These are phyloP conservation scores for Chaetomium strumarium DNA, from an alignment of 2,329 filamentous ascomycete species.

Conservation along the genomic window DNA sequence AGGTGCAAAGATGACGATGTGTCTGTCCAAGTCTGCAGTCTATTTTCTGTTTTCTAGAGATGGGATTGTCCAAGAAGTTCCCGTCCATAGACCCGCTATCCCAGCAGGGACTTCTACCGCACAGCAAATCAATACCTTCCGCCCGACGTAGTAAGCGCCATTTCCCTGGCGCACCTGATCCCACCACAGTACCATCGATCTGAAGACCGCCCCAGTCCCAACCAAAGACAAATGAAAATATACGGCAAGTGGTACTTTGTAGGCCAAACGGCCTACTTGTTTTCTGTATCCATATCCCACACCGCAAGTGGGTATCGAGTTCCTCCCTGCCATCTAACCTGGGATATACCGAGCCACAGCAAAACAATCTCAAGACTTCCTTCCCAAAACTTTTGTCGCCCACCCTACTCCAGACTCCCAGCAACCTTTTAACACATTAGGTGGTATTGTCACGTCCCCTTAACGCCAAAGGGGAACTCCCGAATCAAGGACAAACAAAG, in stretches of 20 bases:
- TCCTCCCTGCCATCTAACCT: neutral
- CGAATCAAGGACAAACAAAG: slow-evolving; percentile 9
- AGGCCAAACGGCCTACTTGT: neutral
- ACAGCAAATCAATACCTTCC: neutral
- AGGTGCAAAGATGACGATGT: neutral
- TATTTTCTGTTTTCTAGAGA: slow-evolving; percentile 13
- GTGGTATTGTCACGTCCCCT: slow-evolving; percentile 4
- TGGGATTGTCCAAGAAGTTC: slow-evolving; percentile 18
- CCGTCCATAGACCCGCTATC: slow-evolving; percentile 17
- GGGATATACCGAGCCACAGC: neutral
- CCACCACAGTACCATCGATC: slow-evolving; percentile 6
- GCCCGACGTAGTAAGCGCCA: neutral
- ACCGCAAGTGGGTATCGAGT: neutral
- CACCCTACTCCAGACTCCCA: slow-evolving; percentile 11
- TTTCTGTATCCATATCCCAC: neutral
- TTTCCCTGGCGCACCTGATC: slow-evolving; percentile 4
- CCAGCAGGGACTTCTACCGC: slow-evolving; percentile 13
- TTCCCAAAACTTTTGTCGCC: slow-evolving; percentile 6
- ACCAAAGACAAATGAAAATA: slow-evolving; percentile 5
- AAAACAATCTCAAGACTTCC: slow-evolving; percentile 4
- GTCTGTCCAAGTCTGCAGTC: neutral
- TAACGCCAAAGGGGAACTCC: slow-evolving; percentile 1
- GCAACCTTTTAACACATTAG: slow-evolving; percentile 15
- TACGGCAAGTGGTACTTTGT: neutral
- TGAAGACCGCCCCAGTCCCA: neutral